Conservation (phyloP, 306 rosid species). For the Glycyrrhiza uralensis region DNA sequence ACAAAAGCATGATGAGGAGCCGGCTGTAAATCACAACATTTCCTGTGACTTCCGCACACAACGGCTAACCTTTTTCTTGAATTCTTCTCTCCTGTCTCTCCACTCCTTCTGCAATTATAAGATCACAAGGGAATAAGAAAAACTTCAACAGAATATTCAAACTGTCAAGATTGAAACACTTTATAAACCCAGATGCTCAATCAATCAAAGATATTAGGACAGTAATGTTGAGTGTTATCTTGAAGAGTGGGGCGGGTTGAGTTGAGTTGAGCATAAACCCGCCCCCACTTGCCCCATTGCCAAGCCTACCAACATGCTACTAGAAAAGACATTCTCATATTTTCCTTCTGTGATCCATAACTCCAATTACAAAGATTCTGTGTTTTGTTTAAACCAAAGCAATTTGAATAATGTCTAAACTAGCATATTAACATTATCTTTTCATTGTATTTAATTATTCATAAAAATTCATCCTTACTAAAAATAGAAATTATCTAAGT, state of each 20-base stretch:
- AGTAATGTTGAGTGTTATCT: neutral
- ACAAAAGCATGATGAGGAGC: slow-evolving; percentile 19
- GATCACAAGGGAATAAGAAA: neutral
- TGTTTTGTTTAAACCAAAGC: neutral
- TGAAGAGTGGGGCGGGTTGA: neutral
- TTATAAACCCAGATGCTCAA: neutral
- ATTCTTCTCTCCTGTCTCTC: slow-evolving; percentile 91
- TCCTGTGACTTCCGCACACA: slow-evolving; percentile 92
- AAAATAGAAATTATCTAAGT: neutral
- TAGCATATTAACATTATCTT: neutral
- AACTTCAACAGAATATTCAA: slow-evolving; percentile 1
- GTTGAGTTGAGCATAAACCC: neutral
- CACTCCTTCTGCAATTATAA: slow-evolving; percentile 79
- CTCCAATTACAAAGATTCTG: neutral
- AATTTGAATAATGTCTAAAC: neutral
- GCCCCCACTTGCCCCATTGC: neutral
- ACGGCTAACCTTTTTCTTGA: slow-evolving; percentile 93
- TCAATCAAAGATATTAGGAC: neutral
- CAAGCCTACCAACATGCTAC: neutral
- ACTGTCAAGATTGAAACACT: slow-evolving; percentile 2
- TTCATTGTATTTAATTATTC: neutral
- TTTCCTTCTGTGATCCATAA: neutral
- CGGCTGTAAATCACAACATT: slow-evolving; percentile 44
- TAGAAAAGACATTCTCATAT: neutral
- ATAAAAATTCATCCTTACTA: neutral